Evolutionary conservation across 2,329 filamentous ascomycete genomes (phyloP).

Genomic region (Trichoderma sp.): DNA sequence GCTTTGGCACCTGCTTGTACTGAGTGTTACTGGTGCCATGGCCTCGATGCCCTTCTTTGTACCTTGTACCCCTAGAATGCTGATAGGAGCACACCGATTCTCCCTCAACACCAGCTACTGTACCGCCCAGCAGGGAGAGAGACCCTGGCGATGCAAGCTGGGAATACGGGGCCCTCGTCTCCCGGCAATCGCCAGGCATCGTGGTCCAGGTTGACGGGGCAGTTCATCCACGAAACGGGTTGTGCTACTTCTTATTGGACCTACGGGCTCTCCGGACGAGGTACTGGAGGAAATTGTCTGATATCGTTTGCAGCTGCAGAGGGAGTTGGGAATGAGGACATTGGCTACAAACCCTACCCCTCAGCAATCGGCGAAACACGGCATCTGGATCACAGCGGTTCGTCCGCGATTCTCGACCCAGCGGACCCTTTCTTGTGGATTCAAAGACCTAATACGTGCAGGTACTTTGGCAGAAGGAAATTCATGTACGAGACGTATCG

Average conservation of each 20-base stretch:
- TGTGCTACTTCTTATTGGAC: neutral
- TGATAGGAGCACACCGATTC: neutral
- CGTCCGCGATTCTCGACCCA: neutral
- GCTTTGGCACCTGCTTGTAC: neutral
- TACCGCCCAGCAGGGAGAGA: neutral
- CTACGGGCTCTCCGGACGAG: neutral
- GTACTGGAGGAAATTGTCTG: neutral
- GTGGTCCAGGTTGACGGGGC: neutral
- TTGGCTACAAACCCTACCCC: neutral
- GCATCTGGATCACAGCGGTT: neutral
- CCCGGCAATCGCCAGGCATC: conserved; percentile 9
- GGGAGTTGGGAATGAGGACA: neutral
- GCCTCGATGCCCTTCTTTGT: neutral
- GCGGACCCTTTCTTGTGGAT: neutral
- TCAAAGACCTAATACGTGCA: neutral
- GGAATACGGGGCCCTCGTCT: neutral
- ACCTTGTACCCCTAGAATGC: neutral
- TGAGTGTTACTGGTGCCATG: neutral
- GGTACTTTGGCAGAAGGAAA: neutral
- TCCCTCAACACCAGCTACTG: neutral
- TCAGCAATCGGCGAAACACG: neutral
- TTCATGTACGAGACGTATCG: neutral
- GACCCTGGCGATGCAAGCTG: conserved; percentile 10
- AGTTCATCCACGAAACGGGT: neutral
- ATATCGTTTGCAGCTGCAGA: neutral